Base-by-base conservation (phyloP, 2,329 filamentous ascomycete species). In the Aspergillus pseudoglaucus region DNA sequence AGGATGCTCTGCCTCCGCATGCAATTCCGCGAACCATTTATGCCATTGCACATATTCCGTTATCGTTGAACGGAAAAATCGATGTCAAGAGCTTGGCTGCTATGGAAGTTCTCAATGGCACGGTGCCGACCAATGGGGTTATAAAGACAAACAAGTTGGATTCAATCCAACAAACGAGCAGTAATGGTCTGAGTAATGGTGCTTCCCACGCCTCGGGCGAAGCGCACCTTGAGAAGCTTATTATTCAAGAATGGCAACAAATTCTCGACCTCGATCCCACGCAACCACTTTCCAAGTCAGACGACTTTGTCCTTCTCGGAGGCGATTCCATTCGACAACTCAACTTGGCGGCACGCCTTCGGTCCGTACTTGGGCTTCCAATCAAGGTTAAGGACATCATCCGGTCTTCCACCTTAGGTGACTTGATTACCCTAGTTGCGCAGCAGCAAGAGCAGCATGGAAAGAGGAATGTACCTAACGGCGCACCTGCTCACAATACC, bases 261-360 rank as follows among this genome's bases (percentile, higher is more conserved):
- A 39, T 39, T 6, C 37, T 39, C 17, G 37, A 18, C 10, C 37
- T 39, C 5, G 37, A 39, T 20, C 37, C 41, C 45, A 32, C 20
- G 27, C 15, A 12, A 44, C 46, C 35, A 41, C 41, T n/a, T 23
- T 43, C 45, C 18, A 47, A 43, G 7, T 18, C 37, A 6, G 37
- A 39, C 9, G 37, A 39, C 30, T 57, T 57, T 32, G 37, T 46
- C 25, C 38, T 23, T 9, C 47, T 57, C 7, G 54, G 54, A 3
- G 54, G 53, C 2, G 45, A 57, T 39, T 57, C 54, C 2, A 17
- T 57, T 6, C 20, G 50, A 10, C 53, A 55, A 43, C 45, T 57
- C 14, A 45, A 44, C n/a, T 39, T 48, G 33, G 52, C 37, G n/a
- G 50, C 35, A 33, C 45, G 32, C 9, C 41, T 49, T 12, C 37